Evolutionary conservation across 306 rosid genomes (phyloP), one percentile per base, ranked within the genome.

Genomic region (Castanea mollissima): DNA sequence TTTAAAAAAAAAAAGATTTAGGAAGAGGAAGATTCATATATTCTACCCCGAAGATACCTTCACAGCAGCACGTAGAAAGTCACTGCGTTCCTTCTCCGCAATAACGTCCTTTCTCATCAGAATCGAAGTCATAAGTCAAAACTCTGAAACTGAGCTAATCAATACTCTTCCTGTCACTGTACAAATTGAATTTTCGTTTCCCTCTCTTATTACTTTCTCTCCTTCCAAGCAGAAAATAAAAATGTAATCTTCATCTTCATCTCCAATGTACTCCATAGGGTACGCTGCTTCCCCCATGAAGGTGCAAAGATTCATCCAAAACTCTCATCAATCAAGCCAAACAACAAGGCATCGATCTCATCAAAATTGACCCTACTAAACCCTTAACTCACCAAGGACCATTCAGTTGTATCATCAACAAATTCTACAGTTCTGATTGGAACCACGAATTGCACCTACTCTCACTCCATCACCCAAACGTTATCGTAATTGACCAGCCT

Each of bases 371-470:
- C 41, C 64, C 78, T 38, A 2, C 27, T 23, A 49, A 29, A 62
- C 56, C 78, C 9, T 51, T 81, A 55, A 27, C 23, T 13, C 51
- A 84, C 1, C 87, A 81, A 46, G 85, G 80, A n/a, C 85, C 82
- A 31, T 84, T 84, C 74, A 41, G 81, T 74, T 73, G 74, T 80
- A 64, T 81, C 77, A 55, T 84, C 75, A 82, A 84, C 75, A 81
- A 84, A 63, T 41, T 84, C 20, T 77, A 84, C 67, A 49, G 38
- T 6, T 23, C 16, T 5, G 60, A 41, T n/a, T 84, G 87, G 87
- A 54, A 44, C n/a, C 74, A 44, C 1, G 74, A 77, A 8, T 52
- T 84, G 13, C 54, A 14, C 3, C 60, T 75, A 7, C 35, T 51
- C 54, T 6, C 75, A 1, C 46, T 74, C 20, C 4, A 20, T 27